Conservation (phyloP, 169 alveolate species). For the Eimeria brunetti region DNA sequence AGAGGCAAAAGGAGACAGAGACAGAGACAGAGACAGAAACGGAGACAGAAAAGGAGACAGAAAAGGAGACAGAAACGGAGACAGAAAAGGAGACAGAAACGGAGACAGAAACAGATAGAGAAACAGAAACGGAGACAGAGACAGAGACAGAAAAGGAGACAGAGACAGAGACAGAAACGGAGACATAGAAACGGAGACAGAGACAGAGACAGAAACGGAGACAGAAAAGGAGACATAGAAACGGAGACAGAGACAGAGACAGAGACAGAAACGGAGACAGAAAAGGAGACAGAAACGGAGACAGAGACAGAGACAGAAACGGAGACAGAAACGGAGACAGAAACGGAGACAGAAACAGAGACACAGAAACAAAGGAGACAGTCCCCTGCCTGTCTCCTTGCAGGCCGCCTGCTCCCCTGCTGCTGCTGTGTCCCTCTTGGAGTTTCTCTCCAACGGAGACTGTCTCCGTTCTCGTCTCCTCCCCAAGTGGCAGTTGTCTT, state of each 20-base stretch:
- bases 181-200: no score
- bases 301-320: no score
- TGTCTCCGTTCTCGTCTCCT: neutral
- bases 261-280: neutral
- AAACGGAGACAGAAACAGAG: no score
- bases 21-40: neutral
- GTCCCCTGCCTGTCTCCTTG: neutral
- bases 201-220: no score
- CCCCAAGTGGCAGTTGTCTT: neutral
- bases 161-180: no score
- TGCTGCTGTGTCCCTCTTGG: neutral
- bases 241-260: neutral
- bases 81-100: neutral
- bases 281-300: neutral
- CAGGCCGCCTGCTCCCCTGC: neutral
- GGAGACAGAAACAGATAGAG: neutral
- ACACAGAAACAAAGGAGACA: no score
- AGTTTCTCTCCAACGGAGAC: slow-evolving; percentile 10
- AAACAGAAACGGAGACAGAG: neutral
- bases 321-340: no score
- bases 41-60: neutral
- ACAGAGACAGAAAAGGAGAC: no score
- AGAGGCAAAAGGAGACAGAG: no score
- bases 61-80: neutral
- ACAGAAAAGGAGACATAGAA: no score